Percentiles rank a stretch among this genome's conserved stretches.
phyloP scores from a whole-genome alignment of 1,284 basidiomycete species.

The Rhodotorula sp. region DNA sequence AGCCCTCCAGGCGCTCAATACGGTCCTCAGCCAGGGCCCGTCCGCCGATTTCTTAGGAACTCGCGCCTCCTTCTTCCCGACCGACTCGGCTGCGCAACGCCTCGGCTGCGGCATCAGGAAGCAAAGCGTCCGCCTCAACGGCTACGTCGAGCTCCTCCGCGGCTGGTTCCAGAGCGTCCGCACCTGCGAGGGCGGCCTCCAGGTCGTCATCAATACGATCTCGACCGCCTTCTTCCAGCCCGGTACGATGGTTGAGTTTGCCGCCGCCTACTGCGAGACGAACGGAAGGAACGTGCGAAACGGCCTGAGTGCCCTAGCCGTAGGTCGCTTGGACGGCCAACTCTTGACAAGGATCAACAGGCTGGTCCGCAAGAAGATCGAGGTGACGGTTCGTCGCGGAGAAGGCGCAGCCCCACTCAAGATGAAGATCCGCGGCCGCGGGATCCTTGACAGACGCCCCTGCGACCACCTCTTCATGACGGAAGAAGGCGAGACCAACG shows the following conservation, averaged over 20 bases:
- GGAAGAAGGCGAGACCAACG: not conserved
- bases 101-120: not conserved
- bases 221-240: slow-evolving; percentile 11
- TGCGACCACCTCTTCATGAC: slow-evolving; percentile 4
- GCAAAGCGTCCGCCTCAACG: not conserved
- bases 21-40: slow-evolving; percentile 15
- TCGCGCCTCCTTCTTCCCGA: slow-evolving; percentile 12
- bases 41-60: slow-evolving; percentile 8
- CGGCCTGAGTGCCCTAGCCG: not conserved
- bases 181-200: not conserved
- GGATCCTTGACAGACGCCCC: slow-evolving; percentile 1
- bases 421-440: not conserved
- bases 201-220: slow-evolving; percentile 26
- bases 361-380: not conserved
- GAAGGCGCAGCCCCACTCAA: not conserved
- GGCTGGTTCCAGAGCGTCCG: slow-evolving; percentile 26
- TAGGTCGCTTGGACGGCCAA: not conserved
- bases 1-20: slow-evolving; percentile 25
- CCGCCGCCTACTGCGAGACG: not conserved
- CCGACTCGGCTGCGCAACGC: not conserved
- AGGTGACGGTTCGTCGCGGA: slow-evolving; percentile 1
- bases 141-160: slow-evolving; percentile 10
- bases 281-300: no score
- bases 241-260: slow-evolving; percentile 6
- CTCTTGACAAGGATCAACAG: slow-evolving; percentile 8